A percentile compares a stretch with the other conserved stretches of the same genome.
Evolutionary conservation across 148 eudicot genomes (phyloP).

Genomic region (Rhododendron williamsianum): DNA sequence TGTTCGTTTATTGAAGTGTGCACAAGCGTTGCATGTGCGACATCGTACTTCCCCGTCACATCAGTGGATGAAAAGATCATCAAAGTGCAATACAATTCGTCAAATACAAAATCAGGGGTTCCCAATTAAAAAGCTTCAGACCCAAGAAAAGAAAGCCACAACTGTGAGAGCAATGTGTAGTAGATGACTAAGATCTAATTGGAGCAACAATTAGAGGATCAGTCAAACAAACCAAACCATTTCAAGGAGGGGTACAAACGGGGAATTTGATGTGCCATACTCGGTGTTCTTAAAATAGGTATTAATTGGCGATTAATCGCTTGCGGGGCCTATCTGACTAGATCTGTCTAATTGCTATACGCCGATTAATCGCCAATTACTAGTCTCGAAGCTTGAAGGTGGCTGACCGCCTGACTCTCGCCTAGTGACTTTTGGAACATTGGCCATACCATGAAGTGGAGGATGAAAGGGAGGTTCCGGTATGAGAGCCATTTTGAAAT

Average conservation of each 20-base stretch:
- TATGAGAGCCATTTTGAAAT: too few species aligned
- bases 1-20: not conserved
- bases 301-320: too few species aligned
- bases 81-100: not conserved
- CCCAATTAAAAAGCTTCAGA: not conserved
- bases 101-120: not conserved
- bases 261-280: not conserved
- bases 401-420: too few species aligned
- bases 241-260: not conserved
- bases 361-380: too few species aligned
- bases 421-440: too few species aligned
- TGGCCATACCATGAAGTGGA: not conserved
- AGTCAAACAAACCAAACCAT: not conserved
- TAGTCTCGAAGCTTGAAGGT: too few species aligned
- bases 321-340: too few species aligned
- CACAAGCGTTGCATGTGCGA: not conserved
- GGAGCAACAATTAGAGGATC: not conserved
- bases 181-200: not conserved
- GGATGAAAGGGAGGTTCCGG: not conserved
- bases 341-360: too few species aligned
- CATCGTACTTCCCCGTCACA: not conserved
- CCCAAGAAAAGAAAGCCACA: not conserved
- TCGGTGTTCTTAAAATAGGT: too few species aligned
- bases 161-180: not conserved
- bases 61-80: not conserved